Conservation (phyloP, 2,329 filamentous ascomycete species). For the Kalaharituber pfeilii region DNA sequence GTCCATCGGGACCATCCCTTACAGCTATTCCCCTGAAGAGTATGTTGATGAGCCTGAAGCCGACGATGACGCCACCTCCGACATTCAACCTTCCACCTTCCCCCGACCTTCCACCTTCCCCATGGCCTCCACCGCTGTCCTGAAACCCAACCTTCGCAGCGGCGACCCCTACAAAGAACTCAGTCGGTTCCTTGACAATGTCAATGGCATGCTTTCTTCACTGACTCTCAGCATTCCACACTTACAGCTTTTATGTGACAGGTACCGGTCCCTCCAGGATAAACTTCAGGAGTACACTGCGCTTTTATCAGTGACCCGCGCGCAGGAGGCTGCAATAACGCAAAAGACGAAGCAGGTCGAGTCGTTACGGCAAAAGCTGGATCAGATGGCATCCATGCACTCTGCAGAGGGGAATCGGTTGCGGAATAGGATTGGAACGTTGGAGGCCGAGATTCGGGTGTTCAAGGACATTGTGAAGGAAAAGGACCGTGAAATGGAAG, state of each 20-base stretch:
- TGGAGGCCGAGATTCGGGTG: constrained; percentile 27
- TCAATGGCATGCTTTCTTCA: constrained; percentile 13
- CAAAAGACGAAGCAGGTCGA: constrained; percentile 38
- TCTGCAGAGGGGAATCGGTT: constrained; percentile 32
- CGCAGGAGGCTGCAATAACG: constrained; percentile 36
- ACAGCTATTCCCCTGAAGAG: not conserved
- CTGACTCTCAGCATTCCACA: constrained; percentile 14
- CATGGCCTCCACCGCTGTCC: not conserved
- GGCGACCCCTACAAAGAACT: constrained; percentile 16
- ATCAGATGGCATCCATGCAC: constrained; percentile 34
- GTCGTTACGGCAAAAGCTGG: constrained; percentile 34
- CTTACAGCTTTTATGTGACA: constrained; percentile 17
- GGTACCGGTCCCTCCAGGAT: constrained; percentile 13
- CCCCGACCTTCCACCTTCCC: not conserved
- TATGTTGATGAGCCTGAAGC: not conserved
- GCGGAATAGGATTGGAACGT: constrained; percentile 31
- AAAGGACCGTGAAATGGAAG: constrained; percentile 31
- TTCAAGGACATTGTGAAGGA: constrained; percentile 37
- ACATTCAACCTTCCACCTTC: not conserved
- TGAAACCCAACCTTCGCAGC: not conserved
- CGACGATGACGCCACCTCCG: too few species aligned
- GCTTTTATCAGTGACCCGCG: constrained; percentile 24
- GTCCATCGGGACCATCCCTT: not conserved
- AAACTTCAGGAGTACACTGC: constrained; percentile 14
- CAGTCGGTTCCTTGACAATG: constrained; percentile 15